These are phyloP conservation scores for Euphorbia pulcherrima DNA, from an alignment of 345 rosid species.

Conservation along the genomic window DNA sequence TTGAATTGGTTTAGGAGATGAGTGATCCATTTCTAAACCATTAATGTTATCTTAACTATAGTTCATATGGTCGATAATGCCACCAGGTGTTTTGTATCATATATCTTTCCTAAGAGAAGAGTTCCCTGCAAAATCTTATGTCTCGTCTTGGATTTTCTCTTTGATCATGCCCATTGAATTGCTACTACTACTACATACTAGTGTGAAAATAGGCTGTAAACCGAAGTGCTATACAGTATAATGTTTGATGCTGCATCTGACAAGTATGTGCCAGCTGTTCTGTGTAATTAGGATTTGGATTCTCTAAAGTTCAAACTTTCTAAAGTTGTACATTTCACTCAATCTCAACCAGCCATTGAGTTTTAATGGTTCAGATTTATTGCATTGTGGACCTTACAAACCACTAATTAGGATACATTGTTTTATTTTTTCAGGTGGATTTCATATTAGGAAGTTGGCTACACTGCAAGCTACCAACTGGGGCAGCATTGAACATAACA, in stretches of 20 bases:
- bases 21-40: neutral
- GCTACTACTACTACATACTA: neutral
- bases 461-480: slow-evolving; percentile 65
- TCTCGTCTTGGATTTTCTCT: too few species aligned
- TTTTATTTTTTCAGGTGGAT: slow-evolving; percentile 52
- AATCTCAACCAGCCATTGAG: too few species aligned
- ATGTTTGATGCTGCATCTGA: neutral
- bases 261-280: neutral
- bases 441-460: slow-evolving; percentile 83
- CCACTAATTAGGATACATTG: neutral
- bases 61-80: neutral
- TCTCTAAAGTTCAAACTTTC: neutral
- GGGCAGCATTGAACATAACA: slow-evolving; percentile 68
- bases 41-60: neutral
- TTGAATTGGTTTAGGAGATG: neutral
- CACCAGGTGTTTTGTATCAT: neutral
- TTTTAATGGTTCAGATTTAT: too few species aligned
- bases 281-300: neutral
- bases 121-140: too few species aligned
- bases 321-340: too few species aligned
- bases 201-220: neutral
- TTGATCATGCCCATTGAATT: neutral
- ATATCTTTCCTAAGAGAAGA: too few species aligned
- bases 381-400: too few species aligned
- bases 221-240: neutral